Base-by-base conservation (phyloP, 805 yeast species). In the Hanseniaspora guilliermondii region DNA sequence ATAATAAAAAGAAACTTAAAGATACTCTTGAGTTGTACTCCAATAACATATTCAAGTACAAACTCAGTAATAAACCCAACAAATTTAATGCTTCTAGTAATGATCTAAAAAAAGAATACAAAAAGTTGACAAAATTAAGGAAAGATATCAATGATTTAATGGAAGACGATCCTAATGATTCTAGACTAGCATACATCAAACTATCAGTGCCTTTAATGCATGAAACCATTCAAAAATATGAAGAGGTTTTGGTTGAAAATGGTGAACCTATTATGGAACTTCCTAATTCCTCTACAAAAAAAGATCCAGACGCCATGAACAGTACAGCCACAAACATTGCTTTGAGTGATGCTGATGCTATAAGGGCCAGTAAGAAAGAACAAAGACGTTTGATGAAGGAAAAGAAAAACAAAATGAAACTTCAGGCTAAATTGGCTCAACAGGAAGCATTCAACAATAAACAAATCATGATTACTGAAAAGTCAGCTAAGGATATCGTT, bases 81-180 rank as follows among this genome's bases (percentile, higher is more conserved):
- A 52, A 52, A 17, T 52, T 44, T 8, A 33, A 52, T 36, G 32
- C 55, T 8, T 25, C 44, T 12, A 44, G 55, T 24, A 52, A 52
- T 58, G 98, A 91, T 65, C 73, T 91, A 65, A 91, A 93, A 71
- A 84, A 94, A 65, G 98, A 91, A 68, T 91, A 93, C 69, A 91
- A 91, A 69, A 91, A 89, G 67, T 75, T 91, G 54, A 97, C 93
- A 66, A 78, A 96, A 65, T 78, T 85, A 59, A 78, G 98, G 67
- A 97, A 91, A 68, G 97, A 88, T 72, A 85, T 91, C 63, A 93
- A 91, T 30, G 55, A 52, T 38, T 11, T 45, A 5, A 40, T 35
- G 24, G 56, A 39, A 17, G 22, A 19, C 5, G 40, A 41, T 22
- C 22, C 41, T 25, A 22, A 42, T 19, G 54, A 44, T 17, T 22